Conservation (phyloP, 148 eudicot genomes). For the Fagopyrum tataricum region DNA sequence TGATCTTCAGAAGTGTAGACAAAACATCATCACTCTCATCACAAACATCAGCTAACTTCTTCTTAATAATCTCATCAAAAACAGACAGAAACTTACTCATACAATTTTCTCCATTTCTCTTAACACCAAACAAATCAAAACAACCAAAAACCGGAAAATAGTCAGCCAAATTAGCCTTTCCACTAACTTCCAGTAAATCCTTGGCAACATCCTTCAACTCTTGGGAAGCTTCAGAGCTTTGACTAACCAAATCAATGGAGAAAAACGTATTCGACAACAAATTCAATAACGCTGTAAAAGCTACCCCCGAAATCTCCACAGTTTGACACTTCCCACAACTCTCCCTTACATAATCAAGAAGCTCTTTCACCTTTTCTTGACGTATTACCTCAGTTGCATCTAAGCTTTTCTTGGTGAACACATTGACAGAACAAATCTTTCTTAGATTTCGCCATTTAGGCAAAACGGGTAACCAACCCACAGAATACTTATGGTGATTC, state of each 20-base stretch:
- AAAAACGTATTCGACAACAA: constrained; percentile 27
- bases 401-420: constrained; percentile 15
- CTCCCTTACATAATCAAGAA: constrained; percentile 18
- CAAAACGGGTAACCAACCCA: constrained; percentile 16
- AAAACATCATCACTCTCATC: too few relatives aligned
- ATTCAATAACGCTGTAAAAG: constrained; percentile 24
- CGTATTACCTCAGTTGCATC: constrained; percentile 6
- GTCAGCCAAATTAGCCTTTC: constrained; percentile 51
- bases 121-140: constrained; percentile 17
- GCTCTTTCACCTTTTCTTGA: constrained; percentile 22
- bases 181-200: constrained; percentile 29
- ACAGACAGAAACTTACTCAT: too few relatives aligned
- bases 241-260: constrained; percentile 23
- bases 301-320: constrained; percentile 21
- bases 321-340: constrained; percentile 12
- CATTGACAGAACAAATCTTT: constrained; percentile 8
- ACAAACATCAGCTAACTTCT: too few relatives aligned
- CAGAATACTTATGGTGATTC: constrained; percentile 10
- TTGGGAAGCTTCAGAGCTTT: constrained; percentile 15
- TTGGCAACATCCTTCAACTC: constrained; percentile 29
- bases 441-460: constrained; percentile 18
- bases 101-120: too few relatives aligned
- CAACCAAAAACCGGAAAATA: constrained; percentile 33
- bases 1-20: too few relatives aligned
- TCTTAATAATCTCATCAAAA: too few relatives aligned